These are phyloP conservation scores for Fusarium sp. DNA, from an alignment of 2,329 filamentous ascomycete genomes.

Conservation along the genomic window DNA sequence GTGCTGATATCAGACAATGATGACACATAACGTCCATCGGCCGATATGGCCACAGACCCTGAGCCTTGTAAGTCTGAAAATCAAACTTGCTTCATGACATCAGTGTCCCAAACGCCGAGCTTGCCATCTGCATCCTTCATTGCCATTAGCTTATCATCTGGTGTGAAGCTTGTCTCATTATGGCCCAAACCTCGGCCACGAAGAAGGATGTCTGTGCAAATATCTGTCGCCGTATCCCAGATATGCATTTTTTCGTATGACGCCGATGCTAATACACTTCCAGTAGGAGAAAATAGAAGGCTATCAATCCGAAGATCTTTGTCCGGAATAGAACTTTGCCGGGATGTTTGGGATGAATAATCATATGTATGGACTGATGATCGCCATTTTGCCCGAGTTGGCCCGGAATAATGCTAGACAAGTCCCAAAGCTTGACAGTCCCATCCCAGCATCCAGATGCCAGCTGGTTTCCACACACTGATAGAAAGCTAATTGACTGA, in stretches of 20 bases:
- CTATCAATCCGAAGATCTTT: accelerated
- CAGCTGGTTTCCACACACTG: background rate
- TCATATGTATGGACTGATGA: accelerated
- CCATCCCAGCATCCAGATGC: accelerated
- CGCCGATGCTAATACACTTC: accelerated
- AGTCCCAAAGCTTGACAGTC: background rate
- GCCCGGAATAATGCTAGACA: background rate
- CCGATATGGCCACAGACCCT: accelerated
- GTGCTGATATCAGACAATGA: accelerated
- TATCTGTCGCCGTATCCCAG: background rate
- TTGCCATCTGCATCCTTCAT: accelerated
- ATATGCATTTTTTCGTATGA: accelerated
- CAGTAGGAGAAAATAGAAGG: background rate
- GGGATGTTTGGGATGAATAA: too few relatives aligned
- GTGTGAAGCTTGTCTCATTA: accelerated
- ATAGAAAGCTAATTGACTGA: accelerated
- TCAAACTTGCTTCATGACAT: accelerated
- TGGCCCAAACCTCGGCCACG: too few relatives aligned
- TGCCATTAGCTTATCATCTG: background rate
- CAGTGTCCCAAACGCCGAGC: background rate
- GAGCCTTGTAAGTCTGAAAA: accelerated
- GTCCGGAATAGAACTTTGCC: background rate
- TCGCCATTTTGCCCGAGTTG: too few relatives aligned
- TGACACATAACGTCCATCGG: background rate
- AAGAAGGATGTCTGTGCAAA: accelerated